Conservation (phyloP, 371 early-diverging fungal species). For the Agmasoma carcini region DNA sequence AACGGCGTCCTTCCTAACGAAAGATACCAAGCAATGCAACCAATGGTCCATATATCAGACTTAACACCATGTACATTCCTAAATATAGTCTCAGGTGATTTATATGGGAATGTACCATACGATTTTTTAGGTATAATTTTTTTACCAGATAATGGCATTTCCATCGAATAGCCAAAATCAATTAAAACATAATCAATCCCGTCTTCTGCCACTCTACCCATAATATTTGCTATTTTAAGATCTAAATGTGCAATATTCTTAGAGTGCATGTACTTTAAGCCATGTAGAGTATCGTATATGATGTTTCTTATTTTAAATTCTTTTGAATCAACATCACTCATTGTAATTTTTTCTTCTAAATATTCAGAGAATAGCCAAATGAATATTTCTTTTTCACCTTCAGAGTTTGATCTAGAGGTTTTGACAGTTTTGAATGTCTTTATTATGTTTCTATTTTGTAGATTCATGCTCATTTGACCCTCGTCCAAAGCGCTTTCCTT, state of each 20-base stretch:
- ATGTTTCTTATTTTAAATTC: conserved; percentile 50
- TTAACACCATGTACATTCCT: conserved; percentile 48
- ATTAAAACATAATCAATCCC: conserved; percentile 50
- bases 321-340: conserved; percentile 32
- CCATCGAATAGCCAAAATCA: conserved; percentile 53
- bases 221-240: conserved; percentile 54
- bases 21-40: conserved; percentile 47
- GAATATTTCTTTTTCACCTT: conserved; percentile 41
- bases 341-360: conserved; percentile 38
- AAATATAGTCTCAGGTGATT: conserved; percentile 53
- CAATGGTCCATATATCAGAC: conserved; percentile 53
- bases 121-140: conserved; percentile 43
- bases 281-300: conserved; percentile 40
- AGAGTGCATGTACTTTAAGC: conserved; percentile 48
- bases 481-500: conserved; percentile 40
- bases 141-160: conserved; percentile 1
- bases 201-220: conserved; percentile 40
- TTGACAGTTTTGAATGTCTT: conserved; percentile 42
- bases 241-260: conserved; percentile 53
- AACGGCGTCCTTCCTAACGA: conserved; percentile 38
- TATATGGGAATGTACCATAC: conserved; percentile 55
- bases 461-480: conserved; percentile 36
- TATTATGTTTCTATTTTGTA: conserved; percentile 37
- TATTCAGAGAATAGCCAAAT: conserved; percentile 54
- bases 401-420: conserved; percentile 4